A percentile compares a stretch with the other conserved stretches of the same genome.
phyloP scores from a whole-genome alignment of 2,329 filamentous ascomycete genomes.

The Talaromyces amestolkiae region DNA sequence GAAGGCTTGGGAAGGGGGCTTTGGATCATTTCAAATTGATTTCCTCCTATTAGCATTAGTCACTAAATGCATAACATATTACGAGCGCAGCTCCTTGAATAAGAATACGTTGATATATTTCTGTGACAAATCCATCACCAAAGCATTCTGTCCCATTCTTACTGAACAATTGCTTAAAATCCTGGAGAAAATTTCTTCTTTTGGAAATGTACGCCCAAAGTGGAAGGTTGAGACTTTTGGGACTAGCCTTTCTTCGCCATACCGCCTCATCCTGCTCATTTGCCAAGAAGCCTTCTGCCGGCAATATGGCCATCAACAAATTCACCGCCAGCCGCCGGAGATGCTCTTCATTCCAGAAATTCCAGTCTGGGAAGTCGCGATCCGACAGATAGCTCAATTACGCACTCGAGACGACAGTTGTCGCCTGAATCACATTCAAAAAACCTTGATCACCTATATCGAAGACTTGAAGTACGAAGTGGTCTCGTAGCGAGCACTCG shows the following conservation, averaged over 20 bases:
- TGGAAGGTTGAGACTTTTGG: background rate
- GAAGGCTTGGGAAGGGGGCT: background rate
- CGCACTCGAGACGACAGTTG: background rate
- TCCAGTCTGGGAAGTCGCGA: background rate
- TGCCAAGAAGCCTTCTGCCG: slow-evolving; percentile 16
- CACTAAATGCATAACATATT: background rate
- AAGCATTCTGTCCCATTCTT: background rate
- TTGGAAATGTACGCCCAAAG: background rate
- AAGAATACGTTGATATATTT: background rate
- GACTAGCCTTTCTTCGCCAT: background rate
- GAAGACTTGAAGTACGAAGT: background rate
- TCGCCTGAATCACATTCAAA: background rate
- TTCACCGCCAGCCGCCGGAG: background rate
- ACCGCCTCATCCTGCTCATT: background rate
- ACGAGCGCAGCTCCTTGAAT: background rate
- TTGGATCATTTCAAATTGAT: background rate
- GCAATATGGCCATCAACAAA: slow-evolving; percentile 1
- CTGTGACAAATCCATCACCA: background rate
- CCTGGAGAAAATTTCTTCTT: background rate
- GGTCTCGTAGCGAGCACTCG: background rate
- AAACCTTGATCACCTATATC: background rate
- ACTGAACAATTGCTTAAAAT: background rate
- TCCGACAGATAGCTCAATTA: background rate
- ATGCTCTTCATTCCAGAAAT: background rate
- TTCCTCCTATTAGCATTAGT: background rate